Conservation (phyloP, 2,329 filamentous ascomycete species). For the Xylariomycetidae sp. region DNA sequence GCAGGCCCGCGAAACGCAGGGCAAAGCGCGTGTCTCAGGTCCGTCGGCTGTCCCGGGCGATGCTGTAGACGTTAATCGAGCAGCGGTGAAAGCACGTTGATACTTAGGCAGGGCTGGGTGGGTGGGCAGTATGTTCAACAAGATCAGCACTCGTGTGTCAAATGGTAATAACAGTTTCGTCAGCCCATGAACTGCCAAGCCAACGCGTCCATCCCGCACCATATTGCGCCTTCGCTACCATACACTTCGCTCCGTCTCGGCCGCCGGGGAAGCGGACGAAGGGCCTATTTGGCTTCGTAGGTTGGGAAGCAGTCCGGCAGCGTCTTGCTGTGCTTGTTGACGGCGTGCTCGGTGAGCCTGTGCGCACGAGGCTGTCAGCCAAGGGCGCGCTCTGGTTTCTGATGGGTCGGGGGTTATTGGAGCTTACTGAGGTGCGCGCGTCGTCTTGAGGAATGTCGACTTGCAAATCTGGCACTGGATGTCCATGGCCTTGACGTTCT, state of each 20-base stretch:
- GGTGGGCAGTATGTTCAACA: too few relatives aligned
- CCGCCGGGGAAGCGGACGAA: not conserved
- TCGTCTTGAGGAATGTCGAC: conserved; percentile 73
- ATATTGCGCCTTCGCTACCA: conserved; percentile 14
- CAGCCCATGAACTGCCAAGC: too few relatives aligned
- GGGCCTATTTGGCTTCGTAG: conserved; percentile 20
- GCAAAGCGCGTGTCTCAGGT: conserved; percentile 17
- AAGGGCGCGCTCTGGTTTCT: not conserved
- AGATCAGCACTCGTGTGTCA: too few relatives aligned
- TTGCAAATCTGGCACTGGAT: conserved; percentile 75
- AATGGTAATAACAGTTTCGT: too few relatives aligned
- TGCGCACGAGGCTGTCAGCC: conserved; percentile 2
- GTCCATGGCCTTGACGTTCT: conserved; percentile 69
- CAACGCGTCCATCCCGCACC: conserved; percentile 8
- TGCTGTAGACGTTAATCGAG: conserved; percentile 14
- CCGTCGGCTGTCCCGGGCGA: conserved; percentile 6
- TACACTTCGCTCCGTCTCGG: not conserved
- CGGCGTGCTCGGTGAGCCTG: conserved; percentile 64
- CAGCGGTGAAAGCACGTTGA: conserved; percentile 34
- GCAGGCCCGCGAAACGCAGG: conserved; percentile 39
- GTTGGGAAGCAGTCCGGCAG: conserved; percentile 65
- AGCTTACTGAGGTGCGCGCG: conserved; percentile 62
- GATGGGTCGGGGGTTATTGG: not conserved
- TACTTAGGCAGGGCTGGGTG: too few relatives aligned
- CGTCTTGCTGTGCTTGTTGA: conserved; percentile 71